Evolutionary conservation across 108 stramenopile species (phyloP), one percentile per base, ranked within the genome.

Genomic region (Nitzschia sp.): DNA sequence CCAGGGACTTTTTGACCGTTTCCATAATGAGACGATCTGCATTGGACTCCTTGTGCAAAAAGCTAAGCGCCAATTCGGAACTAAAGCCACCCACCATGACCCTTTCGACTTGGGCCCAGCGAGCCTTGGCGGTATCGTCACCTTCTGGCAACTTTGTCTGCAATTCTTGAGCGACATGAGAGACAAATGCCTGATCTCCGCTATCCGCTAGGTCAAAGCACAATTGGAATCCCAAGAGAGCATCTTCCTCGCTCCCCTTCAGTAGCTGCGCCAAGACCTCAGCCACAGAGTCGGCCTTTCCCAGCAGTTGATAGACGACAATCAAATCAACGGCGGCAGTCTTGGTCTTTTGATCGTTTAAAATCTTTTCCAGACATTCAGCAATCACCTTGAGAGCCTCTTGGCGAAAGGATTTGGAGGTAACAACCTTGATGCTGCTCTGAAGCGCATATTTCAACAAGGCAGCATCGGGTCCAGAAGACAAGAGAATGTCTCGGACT

Each of bases 161-260:
- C 30, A 75, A 53, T 15, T 54, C 79, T 2, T 57, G 53, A 2
- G 91, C 88, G 4, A 95, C 90, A 22, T 76, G 68, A 23, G 80
- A 69, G 21, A 97, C 83, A 77, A 99, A 98, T 29, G 85, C 85
- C 77, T 96, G 95, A 85, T 98, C 94, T 1, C 97, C 96, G 28
- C 73, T 90, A 77, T 98, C 98, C 17, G 92, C 80, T 8, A 96
- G 53, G 76, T 98, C 96, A 69, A 99, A 99, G 61, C 93, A 96
- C 6, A 97, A 78, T 76, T 99, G 99, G 67, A 94, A 95, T 22
- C 94, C 97, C 70, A 98, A 61, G 50, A 99, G 86, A 28, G 84
- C 78, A 63, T 89, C 80, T 27, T 94, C 91, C 11, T 80, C 78
- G 9, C 79, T 73, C 21, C 71, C 59, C 21, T 74, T 77, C 22